phyloP scores from a whole-genome alignment of 495 filamentous ascomycete genomes.

The Daldinia bambusicola region DNA sequence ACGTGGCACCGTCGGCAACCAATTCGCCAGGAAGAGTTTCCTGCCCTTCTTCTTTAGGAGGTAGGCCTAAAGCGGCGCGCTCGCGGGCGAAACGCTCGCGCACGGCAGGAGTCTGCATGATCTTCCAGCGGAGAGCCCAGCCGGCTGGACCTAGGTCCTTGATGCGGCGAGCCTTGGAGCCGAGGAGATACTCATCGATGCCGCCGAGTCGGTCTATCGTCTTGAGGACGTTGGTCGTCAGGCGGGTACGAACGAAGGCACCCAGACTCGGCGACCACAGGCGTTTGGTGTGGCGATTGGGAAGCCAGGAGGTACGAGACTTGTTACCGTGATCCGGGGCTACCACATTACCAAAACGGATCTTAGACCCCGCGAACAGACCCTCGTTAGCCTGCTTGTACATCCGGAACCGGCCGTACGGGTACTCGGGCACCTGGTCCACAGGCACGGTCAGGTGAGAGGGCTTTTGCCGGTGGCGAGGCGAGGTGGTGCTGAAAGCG shows the following conservation, averaged over 20 bases:
- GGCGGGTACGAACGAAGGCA: slow-evolving; percentile 72
- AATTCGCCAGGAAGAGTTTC: slow-evolving; percentile 50
- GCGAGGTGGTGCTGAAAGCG: slow-evolving; percentile 41
- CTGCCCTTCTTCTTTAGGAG: slow-evolving; percentile 35
- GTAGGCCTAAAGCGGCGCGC: slow-evolving; percentile 57
- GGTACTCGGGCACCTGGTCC: slow-evolving; percentile 75
- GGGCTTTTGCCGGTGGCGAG: slow-evolving; percentile 39
- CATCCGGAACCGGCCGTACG: slow-evolving; percentile 77
- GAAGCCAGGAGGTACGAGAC: slow-evolving; percentile 85
- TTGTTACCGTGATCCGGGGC: slow-evolving; percentile 80
- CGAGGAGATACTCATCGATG: slow-evolving; percentile 88
- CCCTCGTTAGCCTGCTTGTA: slow-evolving; percentile 92
- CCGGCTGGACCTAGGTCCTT: slow-evolving; percentile 87
- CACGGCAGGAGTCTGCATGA: slow-evolving; percentile 78
- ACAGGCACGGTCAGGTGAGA: slow-evolving; percentile 46
- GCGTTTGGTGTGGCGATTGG: slow-evolving; percentile 83
- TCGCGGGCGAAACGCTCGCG: slow-evolving; percentile 67
- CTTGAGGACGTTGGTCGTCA: slow-evolving; percentile 80
- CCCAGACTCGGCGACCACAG: slow-evolving; percentile 75
- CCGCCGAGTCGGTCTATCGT: slow-evolving; percentile 90
- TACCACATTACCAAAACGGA: slow-evolving; percentile 93
- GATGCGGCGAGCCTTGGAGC: slow-evolving; percentile 74
- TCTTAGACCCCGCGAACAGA: slow-evolving; percentile 79
- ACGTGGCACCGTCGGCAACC: slow-evolving; percentile 50
- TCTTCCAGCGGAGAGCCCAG: slow-evolving; percentile 85